These are phyloP conservation scores for Kodamaea leandrae DNA, from an alignment of 805 yeast species.

Conservation along the genomic window DNA sequence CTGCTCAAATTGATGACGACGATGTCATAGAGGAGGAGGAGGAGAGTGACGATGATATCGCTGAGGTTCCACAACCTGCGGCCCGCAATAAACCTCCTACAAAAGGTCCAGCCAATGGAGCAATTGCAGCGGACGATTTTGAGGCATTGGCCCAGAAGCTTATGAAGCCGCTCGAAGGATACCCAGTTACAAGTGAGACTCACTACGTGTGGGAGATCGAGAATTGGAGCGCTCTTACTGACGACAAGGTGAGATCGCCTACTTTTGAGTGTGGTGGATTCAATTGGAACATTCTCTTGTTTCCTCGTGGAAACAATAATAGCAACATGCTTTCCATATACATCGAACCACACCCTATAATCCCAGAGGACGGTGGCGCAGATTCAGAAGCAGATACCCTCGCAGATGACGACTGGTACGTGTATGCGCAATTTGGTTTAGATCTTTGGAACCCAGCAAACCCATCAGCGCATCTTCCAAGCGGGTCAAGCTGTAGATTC, in stretches of 20 bases:
- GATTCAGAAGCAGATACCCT: slow-evolving; percentile 15
- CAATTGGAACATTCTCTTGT: slow-evolving; percentile 68
- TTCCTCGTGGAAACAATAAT: slow-evolving; percentile 71
- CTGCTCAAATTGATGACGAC: background rate
- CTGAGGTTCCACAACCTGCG: slow-evolving; percentile 7
- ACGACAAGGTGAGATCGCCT: slow-evolving; percentile 46
- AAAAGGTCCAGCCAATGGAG: slow-evolving; percentile 3
- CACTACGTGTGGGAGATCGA: slow-evolving; percentile 50
- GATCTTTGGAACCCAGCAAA: slow-evolving; percentile 79
- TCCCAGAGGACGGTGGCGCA: slow-evolving; percentile 25
- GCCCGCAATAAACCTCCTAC: slow-evolving; percentile 1
- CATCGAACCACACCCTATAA: slow-evolving; percentile 65
- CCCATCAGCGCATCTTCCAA: slow-evolving; percentile 56
- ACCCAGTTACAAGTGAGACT: slow-evolving; percentile 34
- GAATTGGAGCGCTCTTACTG: slow-evolving; percentile 44
- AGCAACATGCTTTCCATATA: slow-evolving; percentile 60
- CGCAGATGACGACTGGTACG: slow-evolving; percentile 60
- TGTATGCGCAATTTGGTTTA: slow-evolving; percentile 89
- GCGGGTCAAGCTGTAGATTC: slow-evolving; percentile 77
- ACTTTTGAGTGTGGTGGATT: slow-evolving; percentile 56
- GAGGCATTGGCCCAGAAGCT: slow-evolving; percentile 25
- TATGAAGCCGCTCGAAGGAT: slow-evolving; percentile 40
- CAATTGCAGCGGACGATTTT: slow-evolving; percentile 29
- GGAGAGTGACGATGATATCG: slow-evolving; percentile 17
- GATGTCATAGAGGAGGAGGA: slow-evolving; percentile 21